A percentile compares a stretch with the other conserved stretches of the same genome.
Evolutionary conservation across 352 stramenopile species (phyloP).

Genomic region (Phytophthora chlamydospora): DNA sequence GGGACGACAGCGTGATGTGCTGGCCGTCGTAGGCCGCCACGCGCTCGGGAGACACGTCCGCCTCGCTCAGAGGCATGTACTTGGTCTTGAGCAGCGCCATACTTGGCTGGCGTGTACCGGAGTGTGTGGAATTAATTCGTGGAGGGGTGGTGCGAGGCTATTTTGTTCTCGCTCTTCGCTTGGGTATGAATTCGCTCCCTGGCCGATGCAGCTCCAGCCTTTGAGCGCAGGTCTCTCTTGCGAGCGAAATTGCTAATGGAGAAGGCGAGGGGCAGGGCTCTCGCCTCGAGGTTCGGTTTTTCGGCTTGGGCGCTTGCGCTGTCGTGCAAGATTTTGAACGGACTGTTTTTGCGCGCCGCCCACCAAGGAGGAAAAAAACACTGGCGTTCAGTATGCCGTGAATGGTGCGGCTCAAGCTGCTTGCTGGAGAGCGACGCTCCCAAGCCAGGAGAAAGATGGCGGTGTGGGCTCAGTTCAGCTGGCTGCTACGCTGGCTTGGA

Average conservation of each 20-base stretch:
- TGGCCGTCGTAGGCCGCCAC: constrained; percentile 83
- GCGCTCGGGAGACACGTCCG: constrained; percentile 76
- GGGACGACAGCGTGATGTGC: constrained; percentile 57
- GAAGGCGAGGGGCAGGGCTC: constrained; percentile 5
- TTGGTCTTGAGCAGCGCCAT: constrained; percentile 74
- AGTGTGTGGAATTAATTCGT: no score
- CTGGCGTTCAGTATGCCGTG: background rate
- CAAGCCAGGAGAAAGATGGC: background rate
- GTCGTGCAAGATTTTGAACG: constrained; percentile 21
- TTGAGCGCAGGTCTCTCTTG: background rate
- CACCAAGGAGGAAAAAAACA: background rate
- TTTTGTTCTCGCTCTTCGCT: constrained; percentile 6
- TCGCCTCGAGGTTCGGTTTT: constrained; percentile 4
- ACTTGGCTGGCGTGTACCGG: background rate
- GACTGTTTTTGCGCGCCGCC: constrained; percentile 18
- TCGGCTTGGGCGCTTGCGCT: background rate
- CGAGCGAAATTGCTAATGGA: constrained; percentile 34
- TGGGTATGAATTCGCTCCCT: background rate
- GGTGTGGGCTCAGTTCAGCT: background rate
- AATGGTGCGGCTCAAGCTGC: constrained; percentile 13
- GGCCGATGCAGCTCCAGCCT: no score
- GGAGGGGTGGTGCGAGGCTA: background rate
- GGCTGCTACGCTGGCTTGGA: background rate
- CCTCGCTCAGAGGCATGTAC: constrained; percentile 89
- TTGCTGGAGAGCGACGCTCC: background rate